These are phyloP conservation scores for Boletus insuetus DNA, from an alignment of 768 basidiomycete species.

Conservation along the genomic window DNA sequence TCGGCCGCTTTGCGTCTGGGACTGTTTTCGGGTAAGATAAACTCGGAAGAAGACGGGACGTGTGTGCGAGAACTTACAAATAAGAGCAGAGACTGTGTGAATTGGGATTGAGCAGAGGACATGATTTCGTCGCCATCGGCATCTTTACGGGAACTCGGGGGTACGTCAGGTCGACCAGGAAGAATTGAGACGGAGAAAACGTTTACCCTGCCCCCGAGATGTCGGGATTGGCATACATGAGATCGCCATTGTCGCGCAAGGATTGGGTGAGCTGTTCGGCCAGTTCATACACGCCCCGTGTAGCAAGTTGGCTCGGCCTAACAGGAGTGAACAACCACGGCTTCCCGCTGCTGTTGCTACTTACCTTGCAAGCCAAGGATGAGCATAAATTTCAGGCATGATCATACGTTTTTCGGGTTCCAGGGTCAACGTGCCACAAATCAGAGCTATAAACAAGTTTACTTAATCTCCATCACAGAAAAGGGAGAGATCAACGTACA, in stretches of 20 bases:
- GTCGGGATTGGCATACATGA: slow-evolving; percentile 66
- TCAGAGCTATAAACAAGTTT: slow-evolving; percentile 51
- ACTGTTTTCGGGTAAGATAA: slow-evolving; percentile 40
- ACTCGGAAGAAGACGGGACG: not conserved
- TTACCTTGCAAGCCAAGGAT: slow-evolving; percentile 77
- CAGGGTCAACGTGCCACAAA: slow-evolving; percentile 72
- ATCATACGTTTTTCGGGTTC: slow-evolving; percentile 68
- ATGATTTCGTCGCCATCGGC: slow-evolving; percentile 61
- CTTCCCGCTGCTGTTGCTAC: slow-evolving; percentile 3
- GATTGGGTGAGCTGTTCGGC: slow-evolving; percentile 70
- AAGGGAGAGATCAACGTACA: slow-evolving; percentile 45
- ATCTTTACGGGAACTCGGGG: slow-evolving; percentile 33
- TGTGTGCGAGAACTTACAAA: slow-evolving; percentile 52
- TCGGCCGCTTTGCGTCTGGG: slow-evolving; percentile 75
- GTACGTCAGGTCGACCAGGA: not conserved
- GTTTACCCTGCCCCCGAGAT: slow-evolving; percentile 35
- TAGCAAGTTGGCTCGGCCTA: slow-evolving; percentile 70
- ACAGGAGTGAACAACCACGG: not conserved
- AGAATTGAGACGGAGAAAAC: not conserved
- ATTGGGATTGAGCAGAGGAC: slow-evolving; percentile 63
- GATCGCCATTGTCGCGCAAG: slow-evolving; percentile 68
- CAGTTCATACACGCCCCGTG: slow-evolving; percentile 47
- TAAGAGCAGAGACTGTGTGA: slow-evolving; percentile 76
- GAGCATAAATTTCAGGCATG: slow-evolving; percentile 50
- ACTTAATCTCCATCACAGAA: not conserved